Percentiles rank a stretch among this genome's conserved stretches.
These are phyloP conservation scores for Phyllosticta citriasiana DNA, from an alignment of 2,329 filamentous ascomycete species.

Conservation along the genomic window DNA sequence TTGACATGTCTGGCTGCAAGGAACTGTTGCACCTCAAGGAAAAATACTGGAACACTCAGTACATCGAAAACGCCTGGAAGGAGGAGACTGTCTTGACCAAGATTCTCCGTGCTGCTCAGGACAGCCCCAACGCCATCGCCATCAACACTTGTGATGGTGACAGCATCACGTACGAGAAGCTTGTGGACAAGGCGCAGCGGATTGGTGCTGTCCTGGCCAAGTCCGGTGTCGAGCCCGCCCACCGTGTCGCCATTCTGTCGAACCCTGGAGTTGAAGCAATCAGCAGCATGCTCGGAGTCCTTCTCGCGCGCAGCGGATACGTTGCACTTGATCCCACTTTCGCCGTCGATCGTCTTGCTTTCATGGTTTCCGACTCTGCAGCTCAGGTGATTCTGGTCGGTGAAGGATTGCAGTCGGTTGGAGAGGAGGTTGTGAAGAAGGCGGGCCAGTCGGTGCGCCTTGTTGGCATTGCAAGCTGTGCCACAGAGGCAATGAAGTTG, in stretches of 20 bases:
- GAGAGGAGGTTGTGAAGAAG: not conserved
- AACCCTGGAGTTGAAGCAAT: slow-evolving; percentile 15
- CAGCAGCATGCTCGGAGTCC: slow-evolving; percentile 14
- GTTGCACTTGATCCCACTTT: slow-evolving; percentile 16
- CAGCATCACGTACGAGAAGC: slow-evolving; percentile 13
- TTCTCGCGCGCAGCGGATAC: slow-evolving; percentile 12
- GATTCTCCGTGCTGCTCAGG: slow-evolving; percentile 12
- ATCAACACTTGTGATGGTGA: slow-evolving; percentile 15
- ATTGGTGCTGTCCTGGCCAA: slow-evolving; percentile 12
- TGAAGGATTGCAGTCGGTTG: not conserved
- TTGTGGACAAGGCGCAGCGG: slow-evolving; percentile 12
- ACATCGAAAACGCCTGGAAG: slow-evolving; percentile 14
- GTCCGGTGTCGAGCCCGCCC: slow-evolving; percentile 9
- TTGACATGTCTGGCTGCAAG: slow-evolving; percentile 16
- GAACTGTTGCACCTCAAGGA: slow-evolving; percentile 15
- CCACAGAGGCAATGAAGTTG: not conserved
- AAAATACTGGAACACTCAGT: slow-evolving; percentile 13
- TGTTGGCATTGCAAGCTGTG: not conserved
- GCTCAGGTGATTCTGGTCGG: not conserved
- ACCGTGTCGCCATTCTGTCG: slow-evolving; percentile 14
- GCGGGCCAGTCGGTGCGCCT: not conserved
- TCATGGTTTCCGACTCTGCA: slow-evolving; percentile 12
- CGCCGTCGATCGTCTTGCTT: slow-evolving; percentile 15
- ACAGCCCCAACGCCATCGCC: slow-evolving; percentile 13
- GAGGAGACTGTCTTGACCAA: slow-evolving; percentile 12